A percentile compares a stretch with the other conserved stretches of the same genome.
Conservation (phyloP, 352 stramenopile species). For the Phytophthora pistaciae region DNA sequence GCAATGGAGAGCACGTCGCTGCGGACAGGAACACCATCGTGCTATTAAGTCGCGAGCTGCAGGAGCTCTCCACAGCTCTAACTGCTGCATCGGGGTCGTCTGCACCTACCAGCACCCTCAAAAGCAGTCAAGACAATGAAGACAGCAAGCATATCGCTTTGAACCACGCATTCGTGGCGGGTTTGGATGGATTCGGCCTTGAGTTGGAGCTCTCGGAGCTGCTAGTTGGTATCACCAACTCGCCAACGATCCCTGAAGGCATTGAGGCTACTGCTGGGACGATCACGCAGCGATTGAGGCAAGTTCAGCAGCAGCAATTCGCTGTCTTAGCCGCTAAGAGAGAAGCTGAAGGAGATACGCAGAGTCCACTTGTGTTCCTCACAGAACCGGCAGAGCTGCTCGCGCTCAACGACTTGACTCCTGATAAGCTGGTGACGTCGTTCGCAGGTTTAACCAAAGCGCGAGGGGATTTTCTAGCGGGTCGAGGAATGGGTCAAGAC, state of each 20-base stretch:
- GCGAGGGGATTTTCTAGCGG: constrained; percentile 49
- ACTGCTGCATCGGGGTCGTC: neutral
- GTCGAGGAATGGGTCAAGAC: constrained; percentile 38
- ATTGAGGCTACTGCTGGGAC: constrained; percentile 13
- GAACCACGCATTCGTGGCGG: constrained; percentile 40
- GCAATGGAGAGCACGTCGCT: constrained; percentile 69
- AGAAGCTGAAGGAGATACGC: neutral
- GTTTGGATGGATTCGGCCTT: constrained; percentile 46
- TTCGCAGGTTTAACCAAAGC: neutral
- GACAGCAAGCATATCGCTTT: constrained; percentile 30
- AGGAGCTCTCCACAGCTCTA: constrained; percentile 50
- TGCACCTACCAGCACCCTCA: neutral
- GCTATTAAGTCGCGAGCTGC: constrained; percentile 64
- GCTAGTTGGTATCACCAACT: constrained; percentile 26
- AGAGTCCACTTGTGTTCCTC: constrained; percentile 43
- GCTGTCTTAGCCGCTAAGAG: constrained; percentile 15
- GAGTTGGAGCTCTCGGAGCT: constrained; percentile 39
- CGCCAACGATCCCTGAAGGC: constrained; percentile 27
- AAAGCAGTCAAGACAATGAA: constrained; percentile 8
- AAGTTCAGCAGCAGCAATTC: constrained; percentile 35
- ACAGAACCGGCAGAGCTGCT: constrained; percentile 56
- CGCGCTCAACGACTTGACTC: constrained; percentile 2
- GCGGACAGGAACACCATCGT: constrained; percentile 75
- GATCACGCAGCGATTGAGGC: constrained; percentile 36
- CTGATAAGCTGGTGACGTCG: constrained; percentile 12